Evolutionary conservation across 176 grass and related monocot genomes (phyloP), one percentile per base, ranked within the genome.

Genomic region (Aegilops longissima): DNA sequence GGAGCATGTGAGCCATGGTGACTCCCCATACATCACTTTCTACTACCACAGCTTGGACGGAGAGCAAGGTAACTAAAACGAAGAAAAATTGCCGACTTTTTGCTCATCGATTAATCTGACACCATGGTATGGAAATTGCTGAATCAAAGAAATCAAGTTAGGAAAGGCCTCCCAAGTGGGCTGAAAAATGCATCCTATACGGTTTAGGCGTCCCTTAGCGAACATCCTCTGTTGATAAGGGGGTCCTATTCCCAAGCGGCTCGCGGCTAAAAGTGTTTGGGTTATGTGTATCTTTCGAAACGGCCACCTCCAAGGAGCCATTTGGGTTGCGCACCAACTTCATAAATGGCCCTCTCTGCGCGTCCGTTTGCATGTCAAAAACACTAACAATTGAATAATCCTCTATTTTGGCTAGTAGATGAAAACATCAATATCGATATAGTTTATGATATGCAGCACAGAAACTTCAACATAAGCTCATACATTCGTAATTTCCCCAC

Each of bases 11-110:
- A 17, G 29, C 16, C 2, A 56, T 56, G 74, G 74, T 77, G 47
- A 77, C 17, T 56, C 74, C 27, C 74, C 74, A 1, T 77, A 56
- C 29, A 77, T 77, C 74, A 56, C 47, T 29, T 56, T 77, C 9
- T 56, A 77, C 74, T 77, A 77, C 29, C 47, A 34, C 47, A 77
- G 74, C 49, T 20, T 77, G 27, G 74, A 77, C 0, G 29, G 74
- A 56, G 74, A 77, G 5, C 74, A 77, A 77, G 86, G 71, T 87
- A 54, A 54, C 51, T 54, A 87, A 72, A 18, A 54, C 0, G 24
- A 29, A 11, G 66, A 8, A 42, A 29, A 64, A 54, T 54, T 9
- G 12, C 56, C 5, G 27, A 29, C 9, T 68, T 34, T 18, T 61
- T 40, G 13, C 7, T 24, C 12, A 17, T 27, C 3, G 14, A 6